Evolutionary conservation across 1,284 basidiomycete genomes (phyloP).

Genomic region (Gymnopus androsaceus): DNA sequence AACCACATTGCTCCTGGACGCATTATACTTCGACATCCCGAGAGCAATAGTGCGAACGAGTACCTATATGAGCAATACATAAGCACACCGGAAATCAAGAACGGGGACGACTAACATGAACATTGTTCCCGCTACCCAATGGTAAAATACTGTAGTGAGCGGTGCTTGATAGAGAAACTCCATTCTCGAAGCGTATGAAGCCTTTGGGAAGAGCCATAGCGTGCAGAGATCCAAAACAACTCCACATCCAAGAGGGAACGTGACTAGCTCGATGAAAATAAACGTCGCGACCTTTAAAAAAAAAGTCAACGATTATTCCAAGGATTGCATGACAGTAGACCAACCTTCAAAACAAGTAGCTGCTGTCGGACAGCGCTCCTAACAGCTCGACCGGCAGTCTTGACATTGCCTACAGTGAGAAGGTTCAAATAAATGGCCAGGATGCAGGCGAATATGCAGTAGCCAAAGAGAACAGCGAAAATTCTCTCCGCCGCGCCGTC

Average conservation of each 20-base stretch:
- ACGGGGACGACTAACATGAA: slow-evolving; percentile 64
- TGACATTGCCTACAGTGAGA: slow-evolving; percentile 70
- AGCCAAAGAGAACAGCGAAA: slow-evolving; percentile 76
- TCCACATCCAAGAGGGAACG: slow-evolving; percentile 91
- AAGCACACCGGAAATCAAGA: slow-evolving; percentile 15
- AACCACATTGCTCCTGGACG: slow-evolving; percentile 94
- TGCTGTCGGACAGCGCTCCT: slow-evolving; percentile 79
- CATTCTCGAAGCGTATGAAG: slow-evolving; percentile 60
- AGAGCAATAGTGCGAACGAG: slow-evolving; percentile 84
- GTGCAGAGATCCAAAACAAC: slow-evolving; percentile 82
- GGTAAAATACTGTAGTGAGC: slow-evolving; percentile 80
- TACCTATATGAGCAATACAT: slow-evolving; percentile 65
- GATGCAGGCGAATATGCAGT: slow-evolving; percentile 61
- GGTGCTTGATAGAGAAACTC: slow-evolving; percentile 71
- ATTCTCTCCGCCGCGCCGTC: slow-evolving; percentile 60
- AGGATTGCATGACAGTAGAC: slow-evolving; percentile 20
- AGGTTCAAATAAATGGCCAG: slow-evolving; percentile 73
- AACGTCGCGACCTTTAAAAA: slow-evolving; percentile 74
- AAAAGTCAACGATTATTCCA: slow-evolving; percentile 2
- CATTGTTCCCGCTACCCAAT: slow-evolving; percentile 93
- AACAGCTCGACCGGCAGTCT: slow-evolving; percentile 70
- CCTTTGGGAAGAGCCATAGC: slow-evolving; percentile 81
- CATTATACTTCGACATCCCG: slow-evolving; percentile 79
- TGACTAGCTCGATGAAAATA: slow-evolving; percentile 84
- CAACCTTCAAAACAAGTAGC: slow-evolving; percentile 81